phyloP scores from a whole-genome alignment of 306 rosid species.

The Vigna mungo region DNA sequence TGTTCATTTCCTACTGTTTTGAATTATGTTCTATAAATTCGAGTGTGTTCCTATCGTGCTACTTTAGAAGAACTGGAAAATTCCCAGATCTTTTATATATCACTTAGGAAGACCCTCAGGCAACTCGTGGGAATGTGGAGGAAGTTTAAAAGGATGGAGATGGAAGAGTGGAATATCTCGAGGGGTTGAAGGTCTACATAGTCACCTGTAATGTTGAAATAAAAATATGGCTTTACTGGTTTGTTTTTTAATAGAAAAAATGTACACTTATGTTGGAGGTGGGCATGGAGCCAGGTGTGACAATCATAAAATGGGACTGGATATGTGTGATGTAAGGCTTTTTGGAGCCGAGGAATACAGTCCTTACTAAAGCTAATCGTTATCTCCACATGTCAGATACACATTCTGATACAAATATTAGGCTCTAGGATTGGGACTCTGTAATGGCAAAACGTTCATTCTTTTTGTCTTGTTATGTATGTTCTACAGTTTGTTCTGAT shows the following conservation, averaged over 20 bases:
- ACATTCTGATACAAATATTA: not conserved
- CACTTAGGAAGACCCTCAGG: slow-evolving; percentile 21
- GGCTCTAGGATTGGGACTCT: slow-evolving; percentile 14
- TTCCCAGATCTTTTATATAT: slow-evolving; percentile 15
- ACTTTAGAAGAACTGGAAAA: not conserved
- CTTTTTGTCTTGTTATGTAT: slow-evolving; percentile 25
- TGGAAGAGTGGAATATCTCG: not conserved
- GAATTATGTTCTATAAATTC: slow-evolving; percentile 28
- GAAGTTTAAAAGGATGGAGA: slow-evolving; percentile 22
- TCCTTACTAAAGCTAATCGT: not conserved
- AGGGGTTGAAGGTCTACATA: not conserved
- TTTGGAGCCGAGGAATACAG: slow-evolving; percentile 15
- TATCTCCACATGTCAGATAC: not conserved
- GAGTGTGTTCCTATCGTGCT: not conserved
- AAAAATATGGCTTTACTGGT: not conserved
- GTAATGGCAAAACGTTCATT: not conserved
- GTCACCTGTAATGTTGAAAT: slow-evolving; percentile 14
- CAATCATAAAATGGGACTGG: not conserved
- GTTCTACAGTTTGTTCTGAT: slow-evolving; percentile 33
- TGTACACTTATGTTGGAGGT: slow-evolving; percentile 1
- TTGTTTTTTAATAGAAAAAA: not conserved
- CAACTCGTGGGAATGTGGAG: slow-evolving; percentile 19
- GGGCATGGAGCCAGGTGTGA: not conserved
- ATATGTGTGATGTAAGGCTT: slow-evolving; percentile 1
- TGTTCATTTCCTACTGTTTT: slow-evolving; percentile 12